Conservation (phyloP, 768 basidiomycete genomes). For the Mycena polygramma region DNA sequence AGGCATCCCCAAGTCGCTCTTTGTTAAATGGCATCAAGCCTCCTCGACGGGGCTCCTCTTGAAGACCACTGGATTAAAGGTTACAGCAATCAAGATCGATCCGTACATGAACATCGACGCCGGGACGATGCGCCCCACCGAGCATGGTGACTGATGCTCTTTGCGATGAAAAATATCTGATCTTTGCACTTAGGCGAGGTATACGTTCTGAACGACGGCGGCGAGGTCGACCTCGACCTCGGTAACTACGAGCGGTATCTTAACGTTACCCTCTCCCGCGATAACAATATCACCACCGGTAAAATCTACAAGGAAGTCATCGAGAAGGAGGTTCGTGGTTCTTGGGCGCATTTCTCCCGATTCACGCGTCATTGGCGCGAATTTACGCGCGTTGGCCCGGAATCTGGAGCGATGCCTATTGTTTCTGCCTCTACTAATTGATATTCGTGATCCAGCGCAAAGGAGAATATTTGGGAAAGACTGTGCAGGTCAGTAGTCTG, state of each 20-base stretch:
- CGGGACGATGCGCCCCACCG: slow-evolving; percentile 98
- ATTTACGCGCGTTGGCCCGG: background rate
- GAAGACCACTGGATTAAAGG: slow-evolving; percentile 95
- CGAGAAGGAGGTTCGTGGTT: slow-evolving; percentile 86
- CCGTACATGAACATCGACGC: slow-evolving; percentile 99
- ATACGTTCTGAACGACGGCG: slow-evolving; percentile 97
- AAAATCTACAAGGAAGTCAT: slow-evolving; percentile 98
- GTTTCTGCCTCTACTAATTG: slow-evolving; percentile 11
- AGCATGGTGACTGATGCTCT: slow-evolving; percentile 80
- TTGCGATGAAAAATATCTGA: slow-evolving; percentile 8
- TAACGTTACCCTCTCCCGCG: slow-evolving; percentile 91
- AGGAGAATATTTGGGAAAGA: slow-evolving; percentile 95
- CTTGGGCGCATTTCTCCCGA: slow-evolving; percentile 6
- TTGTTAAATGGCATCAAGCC: slow-evolving; percentile 61
- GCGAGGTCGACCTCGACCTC: slow-evolving; percentile 97
- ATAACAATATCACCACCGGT: slow-evolving; percentile 99
- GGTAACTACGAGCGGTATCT: slow-evolving; percentile 99
- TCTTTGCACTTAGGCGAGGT: slow-evolving; percentile 81
- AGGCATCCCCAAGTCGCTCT: slow-evolving; percentile 37
- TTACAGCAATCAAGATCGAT: slow-evolving; percentile 99
- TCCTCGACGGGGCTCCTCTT: slow-evolving; percentile 96
- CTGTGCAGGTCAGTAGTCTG: slow-evolving; percentile 80
- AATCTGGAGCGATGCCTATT: background rate
- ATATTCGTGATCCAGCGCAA: slow-evolving; percentile 62
- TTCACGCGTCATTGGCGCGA: background rate